These are phyloP conservation scores for Candida railenensis DNA, from an alignment of 805 yeast genomes.

Conservation along the genomic window DNA sequence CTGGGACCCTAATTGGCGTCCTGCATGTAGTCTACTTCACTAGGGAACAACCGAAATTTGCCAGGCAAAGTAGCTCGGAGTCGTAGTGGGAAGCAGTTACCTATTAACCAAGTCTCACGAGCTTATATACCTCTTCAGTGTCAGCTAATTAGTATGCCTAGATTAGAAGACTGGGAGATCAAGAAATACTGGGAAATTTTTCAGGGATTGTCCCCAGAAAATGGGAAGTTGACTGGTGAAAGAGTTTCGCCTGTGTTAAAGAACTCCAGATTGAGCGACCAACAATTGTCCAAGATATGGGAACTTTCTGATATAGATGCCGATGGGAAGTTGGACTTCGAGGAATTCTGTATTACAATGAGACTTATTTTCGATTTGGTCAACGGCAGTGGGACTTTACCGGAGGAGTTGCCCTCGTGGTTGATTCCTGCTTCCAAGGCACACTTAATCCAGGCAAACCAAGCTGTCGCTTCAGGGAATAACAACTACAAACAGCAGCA, in stretches of 20 bases:
- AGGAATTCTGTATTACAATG: constrained; percentile 98
- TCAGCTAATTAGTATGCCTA: constrained; percentile 42
- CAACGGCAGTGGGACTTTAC: constrained; percentile 63
- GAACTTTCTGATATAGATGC: constrained; percentile 88
- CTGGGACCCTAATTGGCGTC: too few relatives aligned
- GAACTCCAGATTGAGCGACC: constrained; percentile 79
- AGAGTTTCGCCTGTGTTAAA: constrained; percentile 83
- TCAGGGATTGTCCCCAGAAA: constrained; percentile 79
- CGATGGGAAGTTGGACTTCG: constrained; percentile 91
- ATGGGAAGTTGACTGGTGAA: constrained; percentile 79
- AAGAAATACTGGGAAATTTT: constrained; percentile 98
- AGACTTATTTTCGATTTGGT: constrained; percentile 88
- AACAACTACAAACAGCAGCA: constrained; percentile 11
- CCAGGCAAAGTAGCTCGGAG: too few relatives aligned
- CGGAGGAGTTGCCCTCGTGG: constrained; percentile 83
- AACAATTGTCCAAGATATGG: constrained; percentile 84
- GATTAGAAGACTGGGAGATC: constrained; percentile 91
- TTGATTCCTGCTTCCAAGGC: constrained; percentile 86
- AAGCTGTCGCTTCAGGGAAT: constrained; percentile 47
- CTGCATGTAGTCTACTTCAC: too few relatives aligned
- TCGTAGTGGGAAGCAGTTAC: too few relatives aligned
- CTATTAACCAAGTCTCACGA: neutral
- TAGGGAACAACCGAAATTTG: too few relatives aligned
- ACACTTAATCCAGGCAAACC: constrained; percentile 81
- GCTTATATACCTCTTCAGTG: neutral